A percentile compares a stretch with the other conserved stretches of the same genome.
Conservation (phyloP, 164 flowering plant species). For the Santalum album region DNA sequence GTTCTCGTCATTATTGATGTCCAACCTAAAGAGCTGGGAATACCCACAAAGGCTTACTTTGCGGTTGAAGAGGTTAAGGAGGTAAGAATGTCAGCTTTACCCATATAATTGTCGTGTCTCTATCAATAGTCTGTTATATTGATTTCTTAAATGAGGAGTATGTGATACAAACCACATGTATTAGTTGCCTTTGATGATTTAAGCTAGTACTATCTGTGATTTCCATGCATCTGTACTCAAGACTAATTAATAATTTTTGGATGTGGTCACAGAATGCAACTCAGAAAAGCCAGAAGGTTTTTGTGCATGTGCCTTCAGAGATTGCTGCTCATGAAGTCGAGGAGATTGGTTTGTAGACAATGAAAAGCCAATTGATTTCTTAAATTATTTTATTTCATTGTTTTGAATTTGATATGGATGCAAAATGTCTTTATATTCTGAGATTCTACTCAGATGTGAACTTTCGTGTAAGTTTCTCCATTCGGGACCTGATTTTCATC, state of each 20-base stretch:
- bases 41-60: constrained; percentile 93
- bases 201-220: no score
- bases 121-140: not conserved
- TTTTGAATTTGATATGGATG: no score
- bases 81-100: constrained; percentile 29
- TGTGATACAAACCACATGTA: no score
- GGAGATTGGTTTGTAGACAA: constrained; percentile 67
- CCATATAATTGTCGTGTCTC: not conserved
- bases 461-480: no score
- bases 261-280: constrained; percentile 77
- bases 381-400: no score
- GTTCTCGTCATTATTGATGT: constrained; percentile 97
- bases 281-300: constrained; percentile 95
- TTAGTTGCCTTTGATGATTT: no score
- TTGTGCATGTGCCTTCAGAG: constrained; percentile 94
- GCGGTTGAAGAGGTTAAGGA: constrained; percentile 97
- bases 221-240: not conserved
- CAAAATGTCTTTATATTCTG: no score
- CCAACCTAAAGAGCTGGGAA: constrained; percentile 92
- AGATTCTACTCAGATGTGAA: no score
- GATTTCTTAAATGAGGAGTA: no score
- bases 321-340: constrained; percentile 99
- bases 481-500: not conserved
- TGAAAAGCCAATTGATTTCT: not conserved
- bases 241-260: not conserved